These are phyloP conservation scores for Phaeophleospora eucalypticola DNA, from an alignment of 2,329 filamentous ascomycete genomes.

Conservation along the genomic window DNA sequence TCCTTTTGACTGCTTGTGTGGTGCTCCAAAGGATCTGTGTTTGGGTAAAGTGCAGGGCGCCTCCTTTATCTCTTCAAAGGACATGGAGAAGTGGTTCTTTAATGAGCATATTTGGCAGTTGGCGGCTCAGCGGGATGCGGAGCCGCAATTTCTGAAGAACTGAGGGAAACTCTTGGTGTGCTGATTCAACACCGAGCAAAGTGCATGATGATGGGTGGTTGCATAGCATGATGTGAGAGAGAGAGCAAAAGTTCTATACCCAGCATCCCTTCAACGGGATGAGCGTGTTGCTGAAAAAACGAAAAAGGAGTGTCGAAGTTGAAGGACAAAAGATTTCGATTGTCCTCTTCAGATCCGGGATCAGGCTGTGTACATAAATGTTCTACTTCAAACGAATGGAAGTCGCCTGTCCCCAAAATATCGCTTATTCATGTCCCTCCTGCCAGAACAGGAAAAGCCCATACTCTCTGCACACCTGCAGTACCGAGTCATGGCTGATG, in stretches of 20 bases:
- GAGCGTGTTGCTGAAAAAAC: background rate
- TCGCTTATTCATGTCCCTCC: background rate
- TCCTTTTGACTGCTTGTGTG: slow-evolving; percentile 43
- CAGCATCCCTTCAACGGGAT: slow-evolving; percentile 19
- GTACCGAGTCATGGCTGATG: too few relatives aligned
- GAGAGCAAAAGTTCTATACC: slow-evolving; percentile 4
- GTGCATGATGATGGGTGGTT: too few relatives aligned
- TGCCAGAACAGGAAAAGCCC: background rate
- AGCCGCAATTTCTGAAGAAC: slow-evolving; percentile 6
- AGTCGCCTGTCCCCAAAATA: slow-evolving; percentile 1
- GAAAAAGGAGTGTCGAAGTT: background rate
- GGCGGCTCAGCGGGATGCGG: slow-evolving; percentile 15
- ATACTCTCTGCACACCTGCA: background rate
- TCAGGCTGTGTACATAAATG: too few relatives aligned
- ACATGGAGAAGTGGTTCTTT: slow-evolving; percentile 29
- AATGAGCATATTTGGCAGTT: slow-evolving; percentile 40
- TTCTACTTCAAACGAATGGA: slow-evolving; percentile 15
- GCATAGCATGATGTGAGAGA: too few relatives aligned
- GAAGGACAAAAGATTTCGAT: slow-evolving; percentile 10
- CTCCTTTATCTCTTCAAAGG: slow-evolving; percentile 31
- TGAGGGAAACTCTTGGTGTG: too few relatives aligned
- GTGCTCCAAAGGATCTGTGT: slow-evolving; percentile 34
- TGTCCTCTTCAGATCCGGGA: too few relatives aligned
- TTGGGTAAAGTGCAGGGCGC: slow-evolving; percentile 40
- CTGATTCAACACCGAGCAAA: slow-evolving; percentile 11